These are phyloP conservation scores for Exophiala oligosperma DNA, from an alignment of 2,329 filamentous ascomycete species.

Conservation along the genomic window DNA sequence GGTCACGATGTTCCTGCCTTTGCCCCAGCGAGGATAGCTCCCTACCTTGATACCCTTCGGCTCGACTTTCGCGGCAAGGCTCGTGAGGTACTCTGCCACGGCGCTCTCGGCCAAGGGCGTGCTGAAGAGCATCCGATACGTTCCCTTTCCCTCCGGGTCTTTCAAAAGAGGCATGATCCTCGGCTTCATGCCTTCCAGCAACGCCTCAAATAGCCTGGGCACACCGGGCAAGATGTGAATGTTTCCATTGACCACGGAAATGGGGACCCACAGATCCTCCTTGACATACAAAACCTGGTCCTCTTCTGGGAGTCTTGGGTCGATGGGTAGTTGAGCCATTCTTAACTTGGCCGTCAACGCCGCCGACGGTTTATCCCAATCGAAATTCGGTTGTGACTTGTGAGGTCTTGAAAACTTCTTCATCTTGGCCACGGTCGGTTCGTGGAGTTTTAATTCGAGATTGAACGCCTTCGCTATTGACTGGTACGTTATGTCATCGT, in stretches of 20 bases:
- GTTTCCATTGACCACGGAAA: constrained; percentile 87
- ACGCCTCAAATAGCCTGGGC: constrained; percentile 75
- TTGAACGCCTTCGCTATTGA: constrained; percentile 89
- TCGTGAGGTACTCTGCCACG: constrained; percentile 78
- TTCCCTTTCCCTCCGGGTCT: constrained; percentile 80
- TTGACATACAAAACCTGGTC: constrained; percentile 77
- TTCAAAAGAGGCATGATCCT: constrained; percentile 67
- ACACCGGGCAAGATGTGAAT: constrained; percentile 91
- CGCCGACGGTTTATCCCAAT: constrained; percentile 80
- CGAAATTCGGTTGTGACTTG: constrained; percentile 71
- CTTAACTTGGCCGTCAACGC: constrained; percentile 77
- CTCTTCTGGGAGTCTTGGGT: constrained; percentile 62
- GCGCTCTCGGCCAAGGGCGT: constrained; percentile 86
- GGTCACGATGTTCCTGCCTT: constrained; percentile 84
- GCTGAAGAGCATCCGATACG: constrained; percentile 75
- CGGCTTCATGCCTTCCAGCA: constrained; percentile 76
- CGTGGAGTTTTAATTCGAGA: constrained; percentile 73
- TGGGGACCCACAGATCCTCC: constrained; percentile 86
- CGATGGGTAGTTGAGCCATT: constrained; percentile 85
- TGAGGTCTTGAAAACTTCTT: constrained; percentile 74
- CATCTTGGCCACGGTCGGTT: constrained; percentile 78
- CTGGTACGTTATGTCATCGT: constrained; percentile 96
- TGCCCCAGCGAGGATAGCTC: constrained; percentile 91
- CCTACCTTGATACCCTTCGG: constrained; percentile 85
- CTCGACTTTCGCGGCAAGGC: constrained; percentile 72